Percentiles rank a stretch among this genome's conserved stretches.
Evolutionary conservation across 1,284 basidiomycete genomes (phyloP).

Genomic region (Amylostereum areolatum): DNA sequence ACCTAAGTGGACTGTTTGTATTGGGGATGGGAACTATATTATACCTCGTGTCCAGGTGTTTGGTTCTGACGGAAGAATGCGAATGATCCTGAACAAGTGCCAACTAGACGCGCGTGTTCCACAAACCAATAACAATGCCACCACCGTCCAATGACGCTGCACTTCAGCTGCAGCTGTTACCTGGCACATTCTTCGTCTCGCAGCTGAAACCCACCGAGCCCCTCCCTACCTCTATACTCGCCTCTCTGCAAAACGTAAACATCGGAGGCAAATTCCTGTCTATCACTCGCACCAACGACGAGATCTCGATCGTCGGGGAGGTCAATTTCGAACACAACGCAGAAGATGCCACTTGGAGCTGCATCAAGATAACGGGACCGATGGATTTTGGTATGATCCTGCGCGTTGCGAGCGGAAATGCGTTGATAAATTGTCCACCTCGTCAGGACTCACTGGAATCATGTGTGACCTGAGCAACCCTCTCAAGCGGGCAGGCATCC

Average conservation of each 20-base stretch:
- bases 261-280: slow-evolving; percentile 37
- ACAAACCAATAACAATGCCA: neutral
- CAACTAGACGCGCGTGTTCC: too few species aligned
- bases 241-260: slow-evolving; percentile 1
- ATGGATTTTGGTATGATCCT: slow-evolving; percentile 54
- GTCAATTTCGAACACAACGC: slow-evolving; percentile 13
- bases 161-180: slow-evolving; percentile 46
- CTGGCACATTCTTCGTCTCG: slow-evolving; percentile 52
- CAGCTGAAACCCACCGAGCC: slow-evolving; percentile 33
- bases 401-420: neutral
- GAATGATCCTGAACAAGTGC: too few species aligned
- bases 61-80: too few species aligned
- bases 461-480: slow-evolving; percentile 50
- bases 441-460: slow-evolving; percentile 51
- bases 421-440: neutral
- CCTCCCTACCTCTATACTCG: slow-evolving; percentile 16
- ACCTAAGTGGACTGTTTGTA: too few species aligned
- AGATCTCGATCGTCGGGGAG: slow-evolving; percentile 55
- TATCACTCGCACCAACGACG: slow-evolving; percentile 53
- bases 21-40: too few species aligned
- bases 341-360: slow-evolving; percentile 41
- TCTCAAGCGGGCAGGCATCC: slow-evolving; percentile 47
- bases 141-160: slow-evolving; percentile 19
- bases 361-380: slow-evolving; percentile 58
- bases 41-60: too few species aligned